Evolutionary conservation across 148 eudicot species (phyloP), one percentile per base, ranked within the genome.

Genomic region (Euryodendron excelsum): DNA sequence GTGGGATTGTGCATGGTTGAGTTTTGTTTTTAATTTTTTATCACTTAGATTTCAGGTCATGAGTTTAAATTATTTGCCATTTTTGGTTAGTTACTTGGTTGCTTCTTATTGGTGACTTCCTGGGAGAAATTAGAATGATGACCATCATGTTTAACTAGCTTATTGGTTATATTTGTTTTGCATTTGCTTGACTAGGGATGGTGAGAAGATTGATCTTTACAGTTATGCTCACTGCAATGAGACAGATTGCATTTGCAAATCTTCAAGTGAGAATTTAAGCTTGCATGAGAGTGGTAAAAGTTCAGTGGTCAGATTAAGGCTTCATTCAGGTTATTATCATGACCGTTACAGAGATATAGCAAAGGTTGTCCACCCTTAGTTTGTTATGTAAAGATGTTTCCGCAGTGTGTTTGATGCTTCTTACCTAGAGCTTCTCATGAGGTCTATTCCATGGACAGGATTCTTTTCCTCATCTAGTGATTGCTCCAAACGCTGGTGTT

Each of bases 401-500:
- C 21, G 50, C 23, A n/a, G 34, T 59, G 4, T 33, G 34, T 28
- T 47, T 52, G 44, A 23, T 69, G 41, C 27, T 66, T 80, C 34
- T 45, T 52, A 8, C 20, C 3, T 12, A 28, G 34, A 37, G 77
- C 39, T 73, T 77, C 47, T 25, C 3, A 45, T 64, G 67, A 62
- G 21, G 33, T 75, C 18, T 33, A 17, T 58, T 80, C 14, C 47
- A 31, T 56, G 45, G 73, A 71, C 85, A 95, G 99, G 91, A 90
- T 72, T 81, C 86, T 56, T 78, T 67, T 59, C 99, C 98, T 75
- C 80, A 89, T 82, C 55, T 96, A 78, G 84, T 96, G 56, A 76
- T 93, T 44, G 97, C 97, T 28, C 91, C 98, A 73, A 96, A 96
- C 86, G 99, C 99, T 76, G 99, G 99, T 74, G 41, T 93, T 69